Base-by-base conservation (phyloP, 1,284 basidiomycete species). In the Farysia itapuensis region DNA sequence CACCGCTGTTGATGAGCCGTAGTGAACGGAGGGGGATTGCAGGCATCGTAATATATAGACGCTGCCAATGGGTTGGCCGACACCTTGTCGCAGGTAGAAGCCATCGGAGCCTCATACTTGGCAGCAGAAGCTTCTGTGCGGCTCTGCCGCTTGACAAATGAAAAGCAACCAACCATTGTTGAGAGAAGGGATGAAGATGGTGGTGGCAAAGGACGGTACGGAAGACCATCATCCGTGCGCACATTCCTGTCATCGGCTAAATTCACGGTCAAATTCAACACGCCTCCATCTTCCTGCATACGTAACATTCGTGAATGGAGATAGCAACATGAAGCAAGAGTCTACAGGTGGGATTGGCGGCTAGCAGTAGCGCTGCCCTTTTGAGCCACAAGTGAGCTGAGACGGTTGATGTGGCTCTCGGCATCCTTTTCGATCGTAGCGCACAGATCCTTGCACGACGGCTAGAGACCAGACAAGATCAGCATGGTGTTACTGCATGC, bases 371-470 rank as follows among this genome's bases (percentile, higher is more conserved):
- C 46, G 45, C 59, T 57, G 13, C 41, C 41, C 39, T 49, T 56
- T 11, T 57, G 53, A 32, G 52, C 49, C 2, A 58, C 57, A 12
- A 67, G 44, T 14, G 40, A 13, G 39, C 49, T 42, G 23, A 69
- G 20, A 3, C 56, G 40, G 25, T 78, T 79, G 43, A 93, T 85
- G 46, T 85, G 81, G 39, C 82, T 82, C 77, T 89, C 87, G 1
- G 87, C 86, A 69, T 93, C 90, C 39, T 74, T 79, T 79, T 89
- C 91, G 39, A 95, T 84, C 61, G 83, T 80, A 18, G 77, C 71
- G 39, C 94, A 68, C 18, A 96, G 80, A 43, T 82, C 87, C 60
- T 87, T 81, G 79, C 91, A 94, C 2, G 86, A 86, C 14, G 90
- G 89, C 67, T 65, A 21, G 35, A n/a, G 8, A 22, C 15, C 8